Evolutionary conservation across 306 rosid species (phyloP), one percentile per base, ranked within the genome.

Genomic region (Macrotyloma uniflorum): DNA sequence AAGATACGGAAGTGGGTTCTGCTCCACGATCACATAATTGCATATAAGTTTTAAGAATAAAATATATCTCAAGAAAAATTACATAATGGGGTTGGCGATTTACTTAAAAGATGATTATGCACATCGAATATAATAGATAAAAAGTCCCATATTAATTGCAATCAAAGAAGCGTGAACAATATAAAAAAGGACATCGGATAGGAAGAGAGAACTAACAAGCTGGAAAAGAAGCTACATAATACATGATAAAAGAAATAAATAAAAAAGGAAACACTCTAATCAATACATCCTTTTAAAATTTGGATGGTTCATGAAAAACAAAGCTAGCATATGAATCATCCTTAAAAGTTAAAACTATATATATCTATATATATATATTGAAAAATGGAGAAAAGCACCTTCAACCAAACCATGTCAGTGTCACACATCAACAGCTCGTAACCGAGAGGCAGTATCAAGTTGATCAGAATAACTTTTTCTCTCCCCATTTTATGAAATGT

Each of bases 331-430:
- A 74, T 35, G 15, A 67, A 46, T 45, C 58, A 45, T 22, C 32
- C 18, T 67, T 43, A 23, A 55, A 53, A 11, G 63, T 55, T 23
- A 61, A 26, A 63, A 69, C 23, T 26, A 35, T 75, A 76, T 24
- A 45, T 72, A 61, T 50, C 40, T 33, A 18, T 26, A 35, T 75
- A 76, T 24, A 45, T 72, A 61, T 50, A 49, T 33, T 35, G 63
- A 87, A 61, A 74, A 58, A 73, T 35, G 68, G 36, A 67, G 71
- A 49, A 74, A 61, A 6, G 80, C 75, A 95, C 99, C 98, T 95
- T 95, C 79, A 95, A 82, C 99, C 99, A 95, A 63, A 95, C 98
- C 99, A 95, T 95, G 90, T 95, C 99, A 9, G 98, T 95, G 78
- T 95, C 99, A 85, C 99, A 95, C 99, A 95, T 93, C 88, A 95